These are phyloP conservation scores for Pyrus hybrid DNA, from an alignment of 331 rosid species.

Conservation along the genomic window DNA sequence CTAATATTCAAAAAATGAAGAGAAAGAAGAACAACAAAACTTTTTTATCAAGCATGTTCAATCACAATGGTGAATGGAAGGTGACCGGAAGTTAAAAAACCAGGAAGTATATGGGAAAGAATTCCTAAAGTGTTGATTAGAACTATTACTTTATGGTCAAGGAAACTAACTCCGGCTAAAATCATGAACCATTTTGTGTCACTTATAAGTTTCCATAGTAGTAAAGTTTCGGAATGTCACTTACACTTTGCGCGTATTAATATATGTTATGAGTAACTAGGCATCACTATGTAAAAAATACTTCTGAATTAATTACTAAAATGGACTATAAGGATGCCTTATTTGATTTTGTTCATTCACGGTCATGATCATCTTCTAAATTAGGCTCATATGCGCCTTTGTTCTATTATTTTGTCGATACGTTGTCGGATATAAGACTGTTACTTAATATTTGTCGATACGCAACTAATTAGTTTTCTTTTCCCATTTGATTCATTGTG, in stretches of 20 bases:
- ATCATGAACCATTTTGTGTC: not conserved
- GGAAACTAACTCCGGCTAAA: not conserved
- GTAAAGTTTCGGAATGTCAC: not conserved
- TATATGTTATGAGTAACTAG: not conserved
- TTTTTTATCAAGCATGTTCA: not conserved
- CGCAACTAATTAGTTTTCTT: not conserved
- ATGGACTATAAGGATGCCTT: not conserved
- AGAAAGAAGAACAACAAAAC: not conserved
- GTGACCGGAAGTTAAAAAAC: not conserved
- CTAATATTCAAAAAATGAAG: not conserved
- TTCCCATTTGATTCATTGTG: not conserved
- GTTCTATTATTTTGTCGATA: not conserved
- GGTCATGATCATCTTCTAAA: not conserved
- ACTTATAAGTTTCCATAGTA: not conserved
- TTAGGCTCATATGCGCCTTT: not conserved
- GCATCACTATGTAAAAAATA: not conserved
- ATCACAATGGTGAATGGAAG: not conserved
- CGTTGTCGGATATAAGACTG: not conserved
- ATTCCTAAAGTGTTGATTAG: not conserved
- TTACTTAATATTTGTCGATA: not conserved
- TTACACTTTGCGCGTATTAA: not conserved
- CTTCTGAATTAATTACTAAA: not conserved
- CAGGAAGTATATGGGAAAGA: not conserved
- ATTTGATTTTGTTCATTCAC: not conserved
- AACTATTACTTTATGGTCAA: not conserved